Base-by-base conservation (phyloP, 345 rosid genomes). In the Leavenworthia alabamica region DNA sequence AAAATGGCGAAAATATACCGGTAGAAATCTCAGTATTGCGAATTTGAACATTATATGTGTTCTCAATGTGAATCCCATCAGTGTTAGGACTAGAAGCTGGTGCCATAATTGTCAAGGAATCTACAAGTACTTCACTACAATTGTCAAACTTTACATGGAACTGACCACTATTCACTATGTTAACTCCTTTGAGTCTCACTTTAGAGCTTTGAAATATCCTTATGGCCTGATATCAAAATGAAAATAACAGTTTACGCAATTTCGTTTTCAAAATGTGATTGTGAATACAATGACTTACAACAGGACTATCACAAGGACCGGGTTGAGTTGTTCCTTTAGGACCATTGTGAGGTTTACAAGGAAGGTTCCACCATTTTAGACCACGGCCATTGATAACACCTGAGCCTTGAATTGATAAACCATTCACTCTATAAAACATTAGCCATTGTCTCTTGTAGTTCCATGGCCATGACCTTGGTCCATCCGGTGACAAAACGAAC, bases 281-380 rank as follows among this genome's bases (percentile, higher is more conserved):
- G 7, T 53, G 15, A 32, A 12, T 23, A 31, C 44, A 15, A 2
- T 15, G 29, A 36, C 86, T 81, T 71, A 83, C 97, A 8, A 71
- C 82, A 20, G 96, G 98, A 50, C 96, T 91, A 15, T 91, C 92
- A 58, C 98, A 88, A n/a, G 84, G 92, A 57, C 96, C 90, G 23
- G 84, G 69, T 67, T 42, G 36, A 56, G 88, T 91, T 3, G 83
- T 80, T 49, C 91, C 84, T 29, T 82, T 81, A 7, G 64, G 60
- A 6, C 91, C 91, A 72, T 80, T 91, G 82, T 86, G 96, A 33
- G 96, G 98, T 72, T 91, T 86, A 72, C 96, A 91, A 43, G 98
- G 92, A 50, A 91, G 89, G 72, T 84, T 74, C 96, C 98, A 91
- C 98, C 96, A 91, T 75, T 91, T 84, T 22, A 83, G 72, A 54